Base-by-base conservation (phyloP, 306 rosid species). In the Elaeagnus macrophylla region DNA sequence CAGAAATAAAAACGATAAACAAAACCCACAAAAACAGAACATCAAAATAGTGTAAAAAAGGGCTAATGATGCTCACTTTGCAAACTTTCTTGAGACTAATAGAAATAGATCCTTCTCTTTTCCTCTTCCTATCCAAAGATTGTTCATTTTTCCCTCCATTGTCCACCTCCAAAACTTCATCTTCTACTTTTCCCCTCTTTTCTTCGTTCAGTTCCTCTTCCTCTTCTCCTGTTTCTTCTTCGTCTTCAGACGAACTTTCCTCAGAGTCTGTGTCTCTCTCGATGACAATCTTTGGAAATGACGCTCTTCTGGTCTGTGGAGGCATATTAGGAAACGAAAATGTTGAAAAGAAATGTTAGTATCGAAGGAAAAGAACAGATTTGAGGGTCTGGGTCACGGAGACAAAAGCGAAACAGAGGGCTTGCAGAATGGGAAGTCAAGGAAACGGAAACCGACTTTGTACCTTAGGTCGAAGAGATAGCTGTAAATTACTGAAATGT, bases 11-110 rank as follows among this genome's bases (percentile, higher is more conserved):
- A 68, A 62, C 9, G 12, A 13, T 10, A 59, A 48, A 53, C 10
- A 5, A 15, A 19, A 52, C 14, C 19, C 44, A 42, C 54, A 12
- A 38, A 45, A 48, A 17, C 64, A 63, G 17, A 45, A 48, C 1
- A 18, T 14, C 3, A 8, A 6, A 41, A 37, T 2, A 0, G 14
- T 9, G n/a, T 11, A 2, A 35, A 14, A 4, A 45, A 32, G 16
- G 6, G 16, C 18, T 39, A 50, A 49, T 25, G 49, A 8, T 8
- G 18, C 53, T 60, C 60, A 83, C 95, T 80, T 83, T 86, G 81
- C 97, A 90, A 53, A 84, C 86, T 86, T 86, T 86, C 75, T 71
- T 81, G 67, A 90, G 91, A 67, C 71, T 59, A 10, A 81, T 60
- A 57, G 79, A 76, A 49, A 86, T 81, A 48, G 80, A 80, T 37